Conservation (phyloP, 2,329 filamentous ascomycete genomes). For the Drechslerella dactyloides region DNA sequence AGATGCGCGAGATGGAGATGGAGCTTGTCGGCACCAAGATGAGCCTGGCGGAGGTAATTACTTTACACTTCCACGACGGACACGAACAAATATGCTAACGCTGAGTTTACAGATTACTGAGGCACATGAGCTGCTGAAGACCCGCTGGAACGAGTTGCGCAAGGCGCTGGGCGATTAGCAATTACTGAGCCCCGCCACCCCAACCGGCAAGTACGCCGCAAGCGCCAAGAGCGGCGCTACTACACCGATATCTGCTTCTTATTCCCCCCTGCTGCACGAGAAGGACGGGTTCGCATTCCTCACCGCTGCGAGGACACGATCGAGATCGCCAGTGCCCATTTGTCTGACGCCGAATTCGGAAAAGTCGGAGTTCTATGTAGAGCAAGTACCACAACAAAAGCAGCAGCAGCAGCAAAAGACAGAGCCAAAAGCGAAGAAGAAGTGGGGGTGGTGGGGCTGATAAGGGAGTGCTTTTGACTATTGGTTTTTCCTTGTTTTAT, state of each 20-base stretch:
- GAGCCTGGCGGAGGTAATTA: conserved; percentile 84
- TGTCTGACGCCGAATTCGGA: conserved; percentile 31
- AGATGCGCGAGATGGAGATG: conserved; percentile 89
- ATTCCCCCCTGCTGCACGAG: conserved; percentile 29
- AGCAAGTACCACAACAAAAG: background rate
- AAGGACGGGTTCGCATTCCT: conserved; percentile 49
- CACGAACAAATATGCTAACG: conserved; percentile 55
- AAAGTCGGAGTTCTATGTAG: background rate
- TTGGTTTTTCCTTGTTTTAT: conserved; percentile 5
- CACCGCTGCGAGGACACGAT: conserved; percentile 29
- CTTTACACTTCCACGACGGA: background rate
- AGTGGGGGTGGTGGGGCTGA: conserved; percentile 51
- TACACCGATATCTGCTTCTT: conserved; percentile 44
- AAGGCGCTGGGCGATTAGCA: conserved; percentile 61
- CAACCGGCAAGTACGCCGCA: conserved; percentile 33
- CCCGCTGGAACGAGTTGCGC: conserved; percentile 77
- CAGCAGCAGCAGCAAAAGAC: background rate
- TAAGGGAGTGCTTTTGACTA: conserved; percentile 24
- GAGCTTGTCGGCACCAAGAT: conserved; percentile 92
- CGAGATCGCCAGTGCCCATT: conserved; percentile 24
- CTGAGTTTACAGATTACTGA: conserved; percentile 42
- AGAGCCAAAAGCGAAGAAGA: conserved; percentile 19
- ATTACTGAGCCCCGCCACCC: conserved; percentile 49
- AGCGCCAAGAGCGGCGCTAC: conserved; percentile 44
- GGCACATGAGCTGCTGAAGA: conserved; percentile 73